Evolutionary conservation across 2,329 filamentous ascomycete genomes (phyloP), one percentile per base, ranked within the genome.

Genomic region (Fusarium oxysporum): DNA sequence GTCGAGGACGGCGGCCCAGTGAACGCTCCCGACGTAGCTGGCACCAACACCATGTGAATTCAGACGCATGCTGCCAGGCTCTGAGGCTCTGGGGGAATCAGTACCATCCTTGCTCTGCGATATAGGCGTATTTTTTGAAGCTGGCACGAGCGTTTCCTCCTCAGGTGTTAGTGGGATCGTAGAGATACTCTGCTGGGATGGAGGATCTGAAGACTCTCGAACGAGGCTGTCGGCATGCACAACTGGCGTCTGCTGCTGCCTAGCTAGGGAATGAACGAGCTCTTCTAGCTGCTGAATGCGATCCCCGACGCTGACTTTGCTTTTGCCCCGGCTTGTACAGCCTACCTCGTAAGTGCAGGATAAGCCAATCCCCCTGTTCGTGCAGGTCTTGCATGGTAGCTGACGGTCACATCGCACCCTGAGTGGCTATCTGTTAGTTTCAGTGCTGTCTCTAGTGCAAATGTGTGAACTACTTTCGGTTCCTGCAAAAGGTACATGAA

Each of bases 141-240:
- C 8, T 37, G 32, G 8, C 1, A 21, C 3, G 32, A 11, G 33
- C 4, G 16, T 28, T 3, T 16, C 6, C 8, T 53, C n/a, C 4
- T 11, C 6, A 1, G 28, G 11, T 4, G 12, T 3, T 6, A 8
- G 8, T 2, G 33, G 23, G 8, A 9, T 6, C 13, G 4, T 48
- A 17, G 14, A 23, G 10, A n/a, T 19, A 45, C 35, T 37, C 6
- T 17, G 25, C 16, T 13, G 43, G 9, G 19, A 45, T 30, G 23
- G 10, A 45, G 2, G 14, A 8, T 44, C 41, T 9, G 41, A 44
- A 25, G 17, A 9, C 23, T 30, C 35, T 40, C 13, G 9, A 32
- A 19, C 8, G 5, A 30, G 14, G 11, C 19, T 3, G 40, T 41
- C 21, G 2, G 19, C 8, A 30, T 23, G 6, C 1, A 9, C 7